A percentile compares a stretch with the other conserved stretches of the same genome.
These are phyloP conservation scores for Lactarius sanguifluus DNA, from an alignment of 768 basidiomycete species.

Conservation along the genomic window DNA sequence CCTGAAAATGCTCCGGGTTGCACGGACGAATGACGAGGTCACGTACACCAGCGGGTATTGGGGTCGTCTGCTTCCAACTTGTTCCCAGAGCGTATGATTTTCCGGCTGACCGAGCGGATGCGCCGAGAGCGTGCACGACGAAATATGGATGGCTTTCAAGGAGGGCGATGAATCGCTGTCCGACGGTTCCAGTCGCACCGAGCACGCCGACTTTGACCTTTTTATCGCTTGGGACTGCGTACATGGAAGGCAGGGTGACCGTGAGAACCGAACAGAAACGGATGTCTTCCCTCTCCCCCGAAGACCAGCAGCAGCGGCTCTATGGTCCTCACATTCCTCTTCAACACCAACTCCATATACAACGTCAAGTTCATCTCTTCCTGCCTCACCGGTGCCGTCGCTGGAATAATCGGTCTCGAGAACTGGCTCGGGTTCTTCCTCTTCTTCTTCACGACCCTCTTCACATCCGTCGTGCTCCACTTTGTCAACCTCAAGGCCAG, in stretches of 20 bases:
- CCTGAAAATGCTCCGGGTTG: constrained; percentile 68
- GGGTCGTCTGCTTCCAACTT: constrained; percentile 84
- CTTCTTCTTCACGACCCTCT: constrained; percentile 65
- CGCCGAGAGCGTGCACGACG: constrained; percentile 80
- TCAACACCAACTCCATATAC: constrained; percentile 55
- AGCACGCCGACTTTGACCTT: constrained; percentile 67
- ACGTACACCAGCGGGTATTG: constrained; percentile 65
- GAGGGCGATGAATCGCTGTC: constrained; percentile 91
- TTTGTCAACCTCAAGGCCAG: constrained; percentile 68
- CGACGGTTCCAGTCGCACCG: constrained; percentile 92
- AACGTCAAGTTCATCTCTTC: constrained; percentile 79
- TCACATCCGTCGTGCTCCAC: constrained; percentile 65
- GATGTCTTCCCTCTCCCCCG: constrained; percentile 36
- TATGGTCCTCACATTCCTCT: constrained; percentile 68
- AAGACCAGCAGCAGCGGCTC: constrained; percentile 55
- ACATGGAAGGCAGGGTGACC: constrained; percentile 10
- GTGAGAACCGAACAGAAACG: background rate
- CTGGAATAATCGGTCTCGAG: constrained; percentile 86
- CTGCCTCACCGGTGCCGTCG: constrained; percentile 83
- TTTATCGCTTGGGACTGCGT: constrained; percentile 29
- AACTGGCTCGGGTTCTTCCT: constrained; percentile 82
- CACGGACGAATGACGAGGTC: constrained; percentile 75
- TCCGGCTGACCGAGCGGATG: constrained; percentile 84
- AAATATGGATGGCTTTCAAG: constrained; percentile 92
- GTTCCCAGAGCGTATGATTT: constrained; percentile 71